Evolutionary conservation across 352 stramenopile species (phyloP).

Genomic region (Phytopythium cucurbitacearum): DNA sequence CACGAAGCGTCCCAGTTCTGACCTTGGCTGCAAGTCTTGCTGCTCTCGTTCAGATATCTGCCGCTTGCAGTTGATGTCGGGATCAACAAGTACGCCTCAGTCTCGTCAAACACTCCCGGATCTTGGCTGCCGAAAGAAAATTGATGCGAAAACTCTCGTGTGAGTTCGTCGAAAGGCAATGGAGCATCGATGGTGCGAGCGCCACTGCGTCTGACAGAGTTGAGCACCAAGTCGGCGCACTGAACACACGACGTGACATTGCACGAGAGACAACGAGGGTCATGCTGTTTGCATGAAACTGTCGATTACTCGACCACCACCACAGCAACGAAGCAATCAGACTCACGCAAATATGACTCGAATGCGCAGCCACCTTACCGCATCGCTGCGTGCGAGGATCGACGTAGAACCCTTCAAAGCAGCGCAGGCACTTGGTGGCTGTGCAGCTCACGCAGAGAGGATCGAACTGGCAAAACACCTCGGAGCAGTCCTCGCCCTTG

Average conservation of each 20-base stretch:
- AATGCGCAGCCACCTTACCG: constrained; percentile 21
- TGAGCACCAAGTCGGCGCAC: constrained; percentile 90
- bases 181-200: constrained; percentile 52
- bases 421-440: constrained; percentile 71
- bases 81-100: constrained; percentile 75
- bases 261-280: constrained; percentile 91
- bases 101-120: constrained; percentile 90
- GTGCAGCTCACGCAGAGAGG: constrained; percentile 87
- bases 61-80: constrained; percentile 5
- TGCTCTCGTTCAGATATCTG: constrained; percentile 48
- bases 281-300: constrained; percentile 83
- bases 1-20: constrained; percentile 49
- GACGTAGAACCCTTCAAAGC: constrained; percentile 85
- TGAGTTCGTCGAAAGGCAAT: constrained; percentile 87
- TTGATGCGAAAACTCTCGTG: constrained; percentile 85
- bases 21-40: constrained; percentile 59
- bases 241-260: constrained; percentile 63
- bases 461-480: constrained; percentile 71
- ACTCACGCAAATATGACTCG: background rate
- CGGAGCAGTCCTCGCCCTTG: constrained; percentile 77
- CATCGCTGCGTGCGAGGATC: constrained; percentile 62
- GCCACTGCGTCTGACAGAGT: constrained; percentile 89
- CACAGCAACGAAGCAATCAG: background rate
- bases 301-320: background rate
- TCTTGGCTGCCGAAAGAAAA: constrained; percentile 91